Evolutionary conservation across 1,284 basidiomycete species (phyloP), one percentile per base, ranked within the genome.

Genomic region (Dichomitus squalens): DNA sequence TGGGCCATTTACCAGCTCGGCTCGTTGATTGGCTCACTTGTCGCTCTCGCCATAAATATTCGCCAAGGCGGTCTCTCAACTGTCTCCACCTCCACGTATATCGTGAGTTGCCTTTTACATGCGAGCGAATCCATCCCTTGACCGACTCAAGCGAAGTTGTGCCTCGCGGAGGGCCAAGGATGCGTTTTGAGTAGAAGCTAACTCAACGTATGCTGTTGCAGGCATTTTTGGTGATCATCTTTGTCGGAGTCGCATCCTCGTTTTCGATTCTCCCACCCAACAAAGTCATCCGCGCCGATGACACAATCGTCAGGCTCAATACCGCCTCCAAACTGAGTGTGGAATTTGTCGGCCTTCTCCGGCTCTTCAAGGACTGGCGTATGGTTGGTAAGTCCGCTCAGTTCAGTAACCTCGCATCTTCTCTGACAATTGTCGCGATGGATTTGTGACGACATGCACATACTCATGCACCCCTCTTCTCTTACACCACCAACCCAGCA

Each of bases 1-100:
- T 86, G 83, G 83, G 73, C 77, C 46, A 78, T 83, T 65, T 83
- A 84, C 75, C 81, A 83, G 64, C 69, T 79, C 47, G 78, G 82
- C 35, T 77, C 77, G 20, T 76, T 81, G 35, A 75, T 84, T 35
- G 82, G 82, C 11, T 72, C 76, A 0, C 71, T 81, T 43, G 80
- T 84, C 59, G 75, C 80, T 18, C 71, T 84, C 35, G 79, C 76
- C 2, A 75, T 78, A 67, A 77, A 78, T 68, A 73, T 73, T 57
- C 53, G 64, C 46, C 58, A 49, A 1, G 74, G 74, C 7, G 56
- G 56, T 2, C 69, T 75, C 50, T 67, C 64, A 40, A 62, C 68
- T 1, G 76, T 79, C 14, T 68, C 70, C 11, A 75, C 73, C 4
- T 71, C 72, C 44, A 79, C 77, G 5, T 79, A 79, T 65, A 70